phyloP scores from a whole-genome alignment of 2,329 filamentous ascomycete genomes.

The Aspergillaceae sp. region DNA sequence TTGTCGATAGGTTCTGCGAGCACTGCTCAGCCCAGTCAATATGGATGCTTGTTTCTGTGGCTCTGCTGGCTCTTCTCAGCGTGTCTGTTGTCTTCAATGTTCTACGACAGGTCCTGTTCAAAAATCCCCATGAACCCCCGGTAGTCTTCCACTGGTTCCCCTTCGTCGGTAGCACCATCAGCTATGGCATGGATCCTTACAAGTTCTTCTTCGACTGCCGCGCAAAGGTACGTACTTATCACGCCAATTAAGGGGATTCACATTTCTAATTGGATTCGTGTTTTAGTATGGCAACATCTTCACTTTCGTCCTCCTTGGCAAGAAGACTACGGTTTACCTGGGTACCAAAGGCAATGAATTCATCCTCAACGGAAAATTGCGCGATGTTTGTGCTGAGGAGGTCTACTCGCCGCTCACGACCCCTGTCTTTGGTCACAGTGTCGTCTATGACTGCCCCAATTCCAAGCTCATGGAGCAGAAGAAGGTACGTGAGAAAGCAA shows the following conservation, averaged over 20 bases:
- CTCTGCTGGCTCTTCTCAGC: slow-evolving; percentile 41
- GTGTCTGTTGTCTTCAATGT: slow-evolving; percentile 68
- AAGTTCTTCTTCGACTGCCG: slow-evolving; percentile 57
- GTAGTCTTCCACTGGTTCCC: slow-evolving; percentile 58
- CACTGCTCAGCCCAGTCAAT: slow-evolving; percentile 40
- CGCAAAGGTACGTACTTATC: slow-evolving; percentile 54
- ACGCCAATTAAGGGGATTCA: neutral
- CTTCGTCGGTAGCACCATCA: slow-evolving; percentile 80
- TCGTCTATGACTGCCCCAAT: slow-evolving; percentile 86
- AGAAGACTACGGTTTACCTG: slow-evolving; percentile 79
- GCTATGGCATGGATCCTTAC: slow-evolving; percentile 80
- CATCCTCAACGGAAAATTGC: slow-evolving; percentile 82
- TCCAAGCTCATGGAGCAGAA: slow-evolving; percentile 94
- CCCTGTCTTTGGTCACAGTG: slow-evolving; percentile 69
- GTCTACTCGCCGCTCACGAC: slow-evolving; percentile 71
- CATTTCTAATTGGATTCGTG: slow-evolving; percentile 4
- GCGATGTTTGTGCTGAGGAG: slow-evolving; percentile 83
- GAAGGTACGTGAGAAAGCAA: slow-evolving; percentile 52
- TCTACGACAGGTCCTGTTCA: slow-evolving; percentile 67
- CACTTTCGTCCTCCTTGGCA: slow-evolving; percentile 79
- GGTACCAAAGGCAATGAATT: slow-evolving; percentile 81
- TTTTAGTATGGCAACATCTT: slow-evolving; percentile 75
- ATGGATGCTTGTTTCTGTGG: slow-evolving; percentile 39
- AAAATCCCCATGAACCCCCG: slow-evolving; percentile 69
- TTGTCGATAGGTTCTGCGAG: slow-evolving; percentile 38